phyloP scores from a whole-genome alignment of 1,139 yeast genomes.

The Petasospora rhodanensis region DNA sequence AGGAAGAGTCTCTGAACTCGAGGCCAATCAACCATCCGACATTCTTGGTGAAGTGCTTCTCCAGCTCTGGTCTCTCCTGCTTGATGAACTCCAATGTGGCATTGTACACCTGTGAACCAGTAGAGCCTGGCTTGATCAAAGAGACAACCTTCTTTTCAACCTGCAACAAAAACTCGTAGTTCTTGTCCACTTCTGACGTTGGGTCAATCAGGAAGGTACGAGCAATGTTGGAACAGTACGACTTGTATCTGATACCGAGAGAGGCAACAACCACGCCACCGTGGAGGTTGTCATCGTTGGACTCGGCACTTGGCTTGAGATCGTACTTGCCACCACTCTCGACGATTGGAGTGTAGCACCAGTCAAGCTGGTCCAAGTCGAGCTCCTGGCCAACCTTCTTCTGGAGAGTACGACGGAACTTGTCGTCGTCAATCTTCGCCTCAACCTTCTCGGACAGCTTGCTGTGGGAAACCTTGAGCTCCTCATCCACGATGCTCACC shows the following conservation, averaged over 20 bases:
- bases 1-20: conserved; percentile 80
- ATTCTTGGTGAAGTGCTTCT: conserved; percentile 64
- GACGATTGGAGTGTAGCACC: conserved; percentile 92
- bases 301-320: conserved; percentile 78
- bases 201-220: conserved; percentile 93
- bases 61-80: conserved; percentile 59
- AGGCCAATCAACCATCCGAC: conserved; percentile 90
- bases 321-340: conserved; percentile 89
- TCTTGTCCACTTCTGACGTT: conserved; percentile 67
- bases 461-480: conserved; percentile 66
- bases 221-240: conserved; percentile 84
- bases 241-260: conserved; percentile 81
- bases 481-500: conserved; percentile 86
- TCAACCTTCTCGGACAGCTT: conserved; percentile 76
- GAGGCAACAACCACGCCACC: conserved; percentile 84
- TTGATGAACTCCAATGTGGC: conserved; percentile 58
- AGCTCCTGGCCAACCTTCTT: conserved; percentile 58
- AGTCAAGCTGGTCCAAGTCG: conserved; percentile 75
- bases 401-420: conserved; percentile 49
- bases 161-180: conserved; percentile 70
- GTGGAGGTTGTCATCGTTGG: conserved; percentile 58
- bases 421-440: conserved; percentile 71
- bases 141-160: conserved; percentile 61
- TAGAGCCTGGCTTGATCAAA: conserved; percentile 61
- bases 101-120: conserved; percentile 62